A percentile compares a stretch with the other conserved stretches of the same genome.
phyloP scores from a whole-genome alignment of 2,329 filamentous ascomycete genomes.

The Cladosporium halotolerans region DNA sequence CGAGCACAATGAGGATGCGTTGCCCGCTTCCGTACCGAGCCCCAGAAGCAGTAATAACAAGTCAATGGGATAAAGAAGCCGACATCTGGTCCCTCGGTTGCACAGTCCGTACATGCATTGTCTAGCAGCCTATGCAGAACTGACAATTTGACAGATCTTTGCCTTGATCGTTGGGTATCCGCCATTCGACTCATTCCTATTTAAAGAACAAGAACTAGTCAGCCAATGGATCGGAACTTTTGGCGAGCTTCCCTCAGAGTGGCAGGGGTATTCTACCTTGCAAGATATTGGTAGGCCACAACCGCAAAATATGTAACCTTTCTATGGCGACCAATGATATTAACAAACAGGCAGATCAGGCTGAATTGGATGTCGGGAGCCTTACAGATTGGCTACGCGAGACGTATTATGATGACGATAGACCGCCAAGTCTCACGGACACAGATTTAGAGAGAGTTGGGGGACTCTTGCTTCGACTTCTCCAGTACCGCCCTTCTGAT shows the following conservation, averaged over 20 bases:
- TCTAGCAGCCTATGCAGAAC: neutral
- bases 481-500: neutral
- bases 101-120: slow-evolving; percentile 21
- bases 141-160: neutral
- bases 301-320: neutral
- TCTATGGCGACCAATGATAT: neutral
- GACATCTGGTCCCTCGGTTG: slow-evolving; percentile 36
- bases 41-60: slow-evolving; percentile 34
- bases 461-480: neutral
- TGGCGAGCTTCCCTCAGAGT: neutral
- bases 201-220: neutral
- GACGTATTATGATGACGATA: neutral
- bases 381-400: neutral
- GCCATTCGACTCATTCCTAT: neutral
- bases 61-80: slow-evolving; percentile 31
- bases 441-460: neutral
- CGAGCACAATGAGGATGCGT: slow-evolving; percentile 22
- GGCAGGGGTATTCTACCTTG: neutral
- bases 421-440: neutral
- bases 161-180: neutral
- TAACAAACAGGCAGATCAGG: neutral
- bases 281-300: neutral
- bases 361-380: neutral
- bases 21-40: slow-evolving; percentile 32
- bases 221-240: neutral